phyloP scores from a whole-genome alignment of 306 rosid genomes.

The Inga leiocalycina region DNA sequence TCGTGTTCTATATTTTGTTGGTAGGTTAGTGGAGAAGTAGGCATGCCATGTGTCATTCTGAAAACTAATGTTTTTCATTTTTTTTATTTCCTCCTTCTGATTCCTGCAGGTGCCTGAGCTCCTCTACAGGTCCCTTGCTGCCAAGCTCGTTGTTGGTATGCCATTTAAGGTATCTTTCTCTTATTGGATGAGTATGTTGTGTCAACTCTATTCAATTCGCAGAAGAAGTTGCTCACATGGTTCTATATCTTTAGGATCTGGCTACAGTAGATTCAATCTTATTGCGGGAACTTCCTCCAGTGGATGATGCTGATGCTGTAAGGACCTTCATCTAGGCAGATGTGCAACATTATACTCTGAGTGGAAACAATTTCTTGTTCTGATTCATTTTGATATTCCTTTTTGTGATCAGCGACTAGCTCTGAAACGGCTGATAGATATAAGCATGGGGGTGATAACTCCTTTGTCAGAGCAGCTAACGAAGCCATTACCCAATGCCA shows the following conservation, averaged over 20 bases:
- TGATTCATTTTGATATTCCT: constrained; percentile 20
- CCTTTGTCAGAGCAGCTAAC: constrained; percentile 96
- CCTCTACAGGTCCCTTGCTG: constrained; percentile 87
- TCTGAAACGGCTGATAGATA: constrained; percentile 85
- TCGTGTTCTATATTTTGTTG: neutral
- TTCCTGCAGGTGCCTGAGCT: constrained; percentile 75
- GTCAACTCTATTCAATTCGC: constrained; percentile 30
- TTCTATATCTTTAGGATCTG: constrained; percentile 70
- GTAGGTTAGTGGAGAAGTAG: constrained; percentile 4
- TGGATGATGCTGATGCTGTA: constrained; percentile 76
- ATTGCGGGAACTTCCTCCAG: constrained; percentile 85
- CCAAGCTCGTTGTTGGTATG: constrained; percentile 93
- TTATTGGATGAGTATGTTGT: constrained; percentile 20
- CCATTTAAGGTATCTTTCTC: constrained; percentile 81
- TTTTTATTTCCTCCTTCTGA: constrained; percentile 12
- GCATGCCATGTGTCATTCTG: constrained; percentile 3
- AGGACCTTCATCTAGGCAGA: constrained; percentile 46
- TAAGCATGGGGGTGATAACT: constrained; percentile 88
- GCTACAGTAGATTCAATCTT: constrained; percentile 96
- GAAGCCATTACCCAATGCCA: constrained; percentile 89
- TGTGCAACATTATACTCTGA: constrained; percentile 7
- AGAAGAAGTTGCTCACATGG: constrained; percentile 31
- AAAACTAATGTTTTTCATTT: neutral
- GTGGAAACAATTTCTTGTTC: constrained; percentile 13
- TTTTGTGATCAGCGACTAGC: constrained; percentile 77